Evolutionary conservation across 495 filamentous ascomycete genomes (phyloP).

Genomic region (Lentithecium fluviatile): DNA sequence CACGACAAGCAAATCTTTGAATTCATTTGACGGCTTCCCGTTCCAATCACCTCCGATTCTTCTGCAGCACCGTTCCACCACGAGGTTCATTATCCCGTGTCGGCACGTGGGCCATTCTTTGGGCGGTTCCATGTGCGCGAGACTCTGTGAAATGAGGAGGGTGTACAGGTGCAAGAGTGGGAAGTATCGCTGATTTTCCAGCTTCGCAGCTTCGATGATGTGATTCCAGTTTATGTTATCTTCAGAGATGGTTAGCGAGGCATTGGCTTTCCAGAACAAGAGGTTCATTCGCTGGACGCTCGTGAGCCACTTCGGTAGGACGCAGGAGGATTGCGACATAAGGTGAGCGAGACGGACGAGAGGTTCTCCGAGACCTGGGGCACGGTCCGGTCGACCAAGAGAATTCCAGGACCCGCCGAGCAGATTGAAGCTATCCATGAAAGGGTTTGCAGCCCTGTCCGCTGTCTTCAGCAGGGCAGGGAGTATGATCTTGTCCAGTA

Average conservation of each 20-base stretch:
- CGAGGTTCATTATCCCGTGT: constrained; percentile 11
- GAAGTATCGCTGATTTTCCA: constrained; percentile 8
- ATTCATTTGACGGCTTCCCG: constrained; percentile 3
- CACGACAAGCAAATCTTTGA: constrained; percentile 3
- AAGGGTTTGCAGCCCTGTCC: not conserved
- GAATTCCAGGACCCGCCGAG: not conserved
- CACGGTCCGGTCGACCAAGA: not conserved
- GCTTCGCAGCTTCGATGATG: constrained; percentile 8
- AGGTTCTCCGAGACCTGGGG: constrained; percentile 3
- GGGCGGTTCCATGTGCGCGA: not conserved
- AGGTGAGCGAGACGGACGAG: constrained; percentile 9
- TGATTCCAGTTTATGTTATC: constrained; percentile 4
- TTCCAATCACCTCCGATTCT: not conserved
- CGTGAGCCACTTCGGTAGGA: not conserved
- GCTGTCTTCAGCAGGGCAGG: constrained; percentile 2
- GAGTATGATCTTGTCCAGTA: not conserved
- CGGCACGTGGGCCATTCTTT: constrained; percentile 8
- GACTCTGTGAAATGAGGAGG: constrained; percentile 14
- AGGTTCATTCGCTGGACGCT: not conserved
- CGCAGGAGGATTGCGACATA: not conserved
- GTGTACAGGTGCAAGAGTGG: constrained; percentile 14
- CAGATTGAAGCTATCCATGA: constrained; percentile 1
- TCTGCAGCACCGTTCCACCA: constrained; percentile 12
- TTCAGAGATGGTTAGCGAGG: not conserved
- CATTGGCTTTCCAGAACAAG: constrained; percentile 19